Evolutionary conservation across 2,329 filamentous ascomycete species (phyloP).

Genomic region (Xylaria sp.): DNA sequence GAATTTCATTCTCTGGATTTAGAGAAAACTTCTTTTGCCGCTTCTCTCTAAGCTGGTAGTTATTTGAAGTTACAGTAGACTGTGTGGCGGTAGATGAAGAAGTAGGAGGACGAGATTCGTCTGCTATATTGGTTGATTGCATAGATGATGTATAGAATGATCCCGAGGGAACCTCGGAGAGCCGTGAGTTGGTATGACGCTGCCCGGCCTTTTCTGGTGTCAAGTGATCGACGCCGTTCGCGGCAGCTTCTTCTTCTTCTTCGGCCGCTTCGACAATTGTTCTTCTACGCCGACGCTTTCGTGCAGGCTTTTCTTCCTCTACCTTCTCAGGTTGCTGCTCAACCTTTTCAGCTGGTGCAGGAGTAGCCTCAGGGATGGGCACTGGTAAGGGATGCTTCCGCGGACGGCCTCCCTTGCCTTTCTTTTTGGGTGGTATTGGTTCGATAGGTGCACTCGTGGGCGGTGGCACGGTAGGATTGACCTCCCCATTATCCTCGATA

Average conservation of each 20-base stretch:
- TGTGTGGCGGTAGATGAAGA: slow-evolving; percentile 64
- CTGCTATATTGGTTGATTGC: slow-evolving; percentile 52
- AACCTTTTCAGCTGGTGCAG: slow-evolving; percentile 34
- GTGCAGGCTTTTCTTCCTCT: slow-evolving; percentile 38
- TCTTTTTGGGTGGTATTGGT: slow-evolving; percentile 47
- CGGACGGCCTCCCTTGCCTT: slow-evolving; percentile 48
- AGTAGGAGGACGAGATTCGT: slow-evolving; percentile 63
- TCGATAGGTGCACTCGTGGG: slow-evolving; percentile 35
- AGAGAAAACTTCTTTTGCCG: slow-evolving; percentile 65
- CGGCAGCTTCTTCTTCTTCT: slow-evolving; percentile 39
- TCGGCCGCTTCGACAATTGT: slow-evolving; percentile 31
- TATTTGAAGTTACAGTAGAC: slow-evolving; percentile 62
- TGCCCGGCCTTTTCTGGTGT: slow-evolving; percentile 29
- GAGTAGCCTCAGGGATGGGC: slow-evolving; percentile 39
- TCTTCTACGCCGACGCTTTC: slow-evolving; percentile 46
- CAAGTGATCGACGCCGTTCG: slow-evolving; percentile 32
- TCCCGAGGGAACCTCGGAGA: slow-evolving; percentile 54
- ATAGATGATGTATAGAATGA: slow-evolving; percentile 54
- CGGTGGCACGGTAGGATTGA: slow-evolving; percentile 27
- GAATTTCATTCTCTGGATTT: slow-evolving; percentile 58
- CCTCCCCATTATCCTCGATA: slow-evolving; percentile 44
- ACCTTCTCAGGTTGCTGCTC: slow-evolving; percentile 30
- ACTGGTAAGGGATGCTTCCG: slow-evolving; percentile 46
- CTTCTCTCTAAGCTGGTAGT: slow-evolving; percentile 65
- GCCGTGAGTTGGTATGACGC: slow-evolving; percentile 41